phyloP scores from a whole-genome alignment of 805 yeast genomes.

The Starmerella potacharoeniae region DNA sequence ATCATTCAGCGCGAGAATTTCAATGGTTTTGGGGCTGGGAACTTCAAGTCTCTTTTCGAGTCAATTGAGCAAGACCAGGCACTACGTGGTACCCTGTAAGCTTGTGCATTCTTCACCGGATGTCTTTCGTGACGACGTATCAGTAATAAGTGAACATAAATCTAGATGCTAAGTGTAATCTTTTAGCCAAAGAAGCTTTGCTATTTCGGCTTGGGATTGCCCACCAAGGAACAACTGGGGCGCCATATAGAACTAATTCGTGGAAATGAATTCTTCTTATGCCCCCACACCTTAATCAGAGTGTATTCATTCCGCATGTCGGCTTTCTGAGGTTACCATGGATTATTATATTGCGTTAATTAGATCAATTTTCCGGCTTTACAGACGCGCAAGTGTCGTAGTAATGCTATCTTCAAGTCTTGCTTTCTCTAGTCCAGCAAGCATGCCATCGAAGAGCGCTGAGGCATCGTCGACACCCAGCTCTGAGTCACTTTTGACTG shows the following conservation, averaged over 20 bases:
- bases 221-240: too few relatives aligned
- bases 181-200: too few relatives aligned
- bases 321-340: not conserved
- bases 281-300: too few relatives aligned
- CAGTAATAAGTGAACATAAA: too few relatives aligned
- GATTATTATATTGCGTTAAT: too few relatives aligned
- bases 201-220: too few relatives aligned
- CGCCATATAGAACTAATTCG: too few relatives aligned
- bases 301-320: too few relatives aligned
- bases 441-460: slow-evolving; percentile 59
- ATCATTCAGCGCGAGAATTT: slow-evolving; percentile 70
- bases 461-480: slow-evolving; percentile 39
- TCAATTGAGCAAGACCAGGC: slow-evolving; percentile 69
- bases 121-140: too few relatives aligned
- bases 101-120: too few relatives aligned
- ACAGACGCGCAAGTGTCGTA: slow-evolving; percentile 28
- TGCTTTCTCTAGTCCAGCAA: slow-evolving; percentile 43
- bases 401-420: slow-evolving; percentile 62
- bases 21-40: slow-evolving; percentile 83
- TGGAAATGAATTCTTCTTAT: too few relatives aligned
- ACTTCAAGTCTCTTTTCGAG: slow-evolving; percentile 71
- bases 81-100: slow-evolving; percentile 46
- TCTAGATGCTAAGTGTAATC: too few relatives aligned
- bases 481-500: slow-evolving; percentile 44
- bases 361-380: not conserved